These are phyloP conservation scores for Penicillium freii DNA, from an alignment of 2,329 filamentous ascomycete genomes.

Conservation along the genomic window DNA sequence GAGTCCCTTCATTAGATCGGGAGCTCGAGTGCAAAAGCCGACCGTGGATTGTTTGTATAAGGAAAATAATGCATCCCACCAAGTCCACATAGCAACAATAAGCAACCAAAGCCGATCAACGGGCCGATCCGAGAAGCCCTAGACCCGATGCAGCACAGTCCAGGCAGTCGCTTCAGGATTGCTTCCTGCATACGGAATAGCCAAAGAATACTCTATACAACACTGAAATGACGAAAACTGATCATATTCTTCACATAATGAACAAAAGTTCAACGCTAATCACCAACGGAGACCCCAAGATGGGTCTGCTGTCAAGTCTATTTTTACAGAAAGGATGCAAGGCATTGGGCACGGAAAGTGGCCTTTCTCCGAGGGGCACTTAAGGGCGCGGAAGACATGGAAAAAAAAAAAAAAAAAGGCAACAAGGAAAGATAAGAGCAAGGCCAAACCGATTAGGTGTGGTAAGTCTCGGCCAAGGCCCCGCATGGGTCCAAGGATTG, in stretches of 20 bases:
- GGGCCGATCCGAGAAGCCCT: constrained; percentile 8
- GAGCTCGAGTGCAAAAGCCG: not conserved
- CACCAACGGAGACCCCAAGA: constrained; percentile 32
- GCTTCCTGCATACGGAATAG: not conserved
- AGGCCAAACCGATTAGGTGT: constrained; percentile 3
- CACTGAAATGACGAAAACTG: constrained; percentile 18
- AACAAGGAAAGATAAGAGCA: constrained; percentile 12
- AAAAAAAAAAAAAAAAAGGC: constrained; percentile 1
- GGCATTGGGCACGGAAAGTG: constrained; percentile 6
- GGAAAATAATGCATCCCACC: not conserved
- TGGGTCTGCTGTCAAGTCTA: constrained; percentile 34
- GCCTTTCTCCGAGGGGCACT: constrained; percentile 10
- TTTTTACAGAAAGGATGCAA: constrained; percentile 39
- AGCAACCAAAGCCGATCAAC: constrained; percentile 6
- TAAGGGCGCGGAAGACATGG: constrained; percentile 11
- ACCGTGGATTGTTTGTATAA: not conserved
- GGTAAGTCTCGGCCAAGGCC: not conserved
- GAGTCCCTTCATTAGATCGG: not conserved
- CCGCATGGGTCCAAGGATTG: not conserved
- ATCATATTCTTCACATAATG: constrained; percentile 37
- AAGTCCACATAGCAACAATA: not conserved
- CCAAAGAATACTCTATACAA: not conserved
- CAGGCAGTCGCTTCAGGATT: not conserved
- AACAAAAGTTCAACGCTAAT: constrained; percentile 37
- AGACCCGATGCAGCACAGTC: constrained; percentile 10